Conservation (phyloP, 23 red algal species). For the Gracilaria gracilis region DNA sequence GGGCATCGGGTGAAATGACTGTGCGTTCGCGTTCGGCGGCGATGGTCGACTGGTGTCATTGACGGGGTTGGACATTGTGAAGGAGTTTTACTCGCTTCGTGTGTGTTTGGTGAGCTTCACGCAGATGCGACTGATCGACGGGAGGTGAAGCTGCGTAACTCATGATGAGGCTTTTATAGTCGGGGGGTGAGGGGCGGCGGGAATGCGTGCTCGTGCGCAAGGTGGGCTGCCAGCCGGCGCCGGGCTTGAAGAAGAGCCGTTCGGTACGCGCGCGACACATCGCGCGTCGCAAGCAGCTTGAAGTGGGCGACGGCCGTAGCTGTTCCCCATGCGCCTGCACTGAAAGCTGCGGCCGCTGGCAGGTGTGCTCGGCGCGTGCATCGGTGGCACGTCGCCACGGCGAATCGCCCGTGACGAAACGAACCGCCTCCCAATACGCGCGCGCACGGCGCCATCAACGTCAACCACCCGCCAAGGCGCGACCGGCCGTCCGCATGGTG, state of each 20-base stretch:
- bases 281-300: neutral
- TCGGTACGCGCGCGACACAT: neutral
- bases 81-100: slow-evolving; percentile 25
- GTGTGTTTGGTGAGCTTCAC: neutral
- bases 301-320: neutral
- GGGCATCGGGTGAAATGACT: neutral
- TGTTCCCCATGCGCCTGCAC: neutral
- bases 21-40: neutral
- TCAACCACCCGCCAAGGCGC: neutral
- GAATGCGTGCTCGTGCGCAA: no score
- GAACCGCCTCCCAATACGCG: neutral
- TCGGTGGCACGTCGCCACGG: no score
- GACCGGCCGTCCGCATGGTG: neutral
- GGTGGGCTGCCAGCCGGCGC: no score
- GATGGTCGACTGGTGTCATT: neutral
- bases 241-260: no score
- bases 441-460: neutral
- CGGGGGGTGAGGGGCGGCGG: neutral
- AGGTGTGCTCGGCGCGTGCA: no score
- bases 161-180: neutral
- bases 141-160: neutral
- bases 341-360: no score
- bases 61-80: slow-evolving; percentile 9
- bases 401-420: neutral
- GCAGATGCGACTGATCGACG: neutral